Conservation (phyloP, 306 rosid genomes). For the Sicyos edulis region DNA sequence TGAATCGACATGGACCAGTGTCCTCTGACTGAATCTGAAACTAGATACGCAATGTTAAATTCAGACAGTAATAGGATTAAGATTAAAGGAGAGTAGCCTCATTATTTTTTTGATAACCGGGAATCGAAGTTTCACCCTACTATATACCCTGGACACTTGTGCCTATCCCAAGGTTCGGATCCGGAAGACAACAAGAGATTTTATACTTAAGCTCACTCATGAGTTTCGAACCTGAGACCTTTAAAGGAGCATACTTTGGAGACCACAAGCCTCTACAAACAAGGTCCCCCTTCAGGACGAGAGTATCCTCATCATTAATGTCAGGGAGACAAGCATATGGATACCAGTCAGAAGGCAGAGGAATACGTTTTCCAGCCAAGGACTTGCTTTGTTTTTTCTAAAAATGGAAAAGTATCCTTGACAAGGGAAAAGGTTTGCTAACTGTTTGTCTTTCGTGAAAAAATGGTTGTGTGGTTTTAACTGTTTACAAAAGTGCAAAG, state of each 20-base stretch:
- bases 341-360: conserved; percentile 30
- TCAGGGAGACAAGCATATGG: conserved; percentile 37
- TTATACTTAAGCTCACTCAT: no score
- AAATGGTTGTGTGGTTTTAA: conserved; percentile 47
- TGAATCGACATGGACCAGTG: conserved; percentile 34
- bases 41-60: conserved; percentile 48
- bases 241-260: no score
- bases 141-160: no score
- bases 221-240: no score
- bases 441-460: conserved; percentile 39
- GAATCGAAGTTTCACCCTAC: no score
- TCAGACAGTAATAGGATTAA: conserved; percentile 38
- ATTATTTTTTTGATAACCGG: not conserved
- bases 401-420: conserved; percentile 49
- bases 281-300: not conserved
- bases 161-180: no score
- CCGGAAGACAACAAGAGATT: no score
- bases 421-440: conserved; percentile 26
- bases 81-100: conserved; percentile 26
- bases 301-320: no score
- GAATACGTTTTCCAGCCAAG: conserved; percentile 29
- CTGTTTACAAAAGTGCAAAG: conserved; percentile 76
- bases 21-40: conserved; percentile 54
- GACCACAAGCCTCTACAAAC: no score
- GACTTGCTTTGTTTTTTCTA: conserved; percentile 26